These are phyloP conservation scores for Cryptosporidium ubiquitum DNA, from an alignment of 169 alveolate genomes.

Conservation along the genomic window DNA sequence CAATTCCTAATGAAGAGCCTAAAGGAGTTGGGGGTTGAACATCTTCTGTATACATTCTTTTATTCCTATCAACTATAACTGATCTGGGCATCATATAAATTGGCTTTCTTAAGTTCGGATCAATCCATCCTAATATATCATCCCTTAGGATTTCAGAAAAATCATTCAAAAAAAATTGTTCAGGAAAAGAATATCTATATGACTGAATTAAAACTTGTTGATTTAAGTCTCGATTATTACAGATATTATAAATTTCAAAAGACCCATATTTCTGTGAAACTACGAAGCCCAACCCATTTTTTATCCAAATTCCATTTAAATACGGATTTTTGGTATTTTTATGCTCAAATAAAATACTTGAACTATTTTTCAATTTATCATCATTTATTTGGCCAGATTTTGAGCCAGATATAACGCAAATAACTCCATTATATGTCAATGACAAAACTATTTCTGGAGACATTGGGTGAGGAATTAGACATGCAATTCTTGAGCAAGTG, in stretches of 20 bases:
- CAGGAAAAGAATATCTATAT: conserved; percentile 46
- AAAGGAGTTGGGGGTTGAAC: conserved; percentile 56
- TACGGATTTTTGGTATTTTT: conserved; percentile 45
- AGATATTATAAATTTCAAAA: conserved; percentile 18
- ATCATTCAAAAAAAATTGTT: conserved; percentile 54
- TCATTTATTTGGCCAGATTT: neutral
- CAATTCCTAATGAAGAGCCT: conserved; percentile 38
- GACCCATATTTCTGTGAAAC: conserved; percentile 69
- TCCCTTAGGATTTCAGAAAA: conserved; percentile 40
- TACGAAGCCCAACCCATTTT: conserved; percentile 57
- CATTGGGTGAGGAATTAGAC: conserved; percentile 28
- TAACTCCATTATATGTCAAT: conserved; percentile 40
- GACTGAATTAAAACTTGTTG: conserved; percentile 12
- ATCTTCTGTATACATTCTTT: conserved; percentile 53
- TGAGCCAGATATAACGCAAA: conserved; percentile 17
- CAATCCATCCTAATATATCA: conserved; percentile 25
- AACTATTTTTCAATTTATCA: neutral
- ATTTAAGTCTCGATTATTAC: conserved; percentile 7
- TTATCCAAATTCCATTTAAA: conserved; percentile 52
- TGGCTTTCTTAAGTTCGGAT: conserved; percentile 63
- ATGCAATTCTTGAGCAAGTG: conserved; percentile 26
- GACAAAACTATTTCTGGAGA: conserved; percentile 30
- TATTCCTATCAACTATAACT: conserved; percentile 36
- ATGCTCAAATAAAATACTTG: conserved; percentile 32
- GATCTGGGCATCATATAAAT: conserved; percentile 25